Base-by-base conservation (phyloP, 2,329 filamentous ascomycete species). In the Fusarium hostae region DNA sequence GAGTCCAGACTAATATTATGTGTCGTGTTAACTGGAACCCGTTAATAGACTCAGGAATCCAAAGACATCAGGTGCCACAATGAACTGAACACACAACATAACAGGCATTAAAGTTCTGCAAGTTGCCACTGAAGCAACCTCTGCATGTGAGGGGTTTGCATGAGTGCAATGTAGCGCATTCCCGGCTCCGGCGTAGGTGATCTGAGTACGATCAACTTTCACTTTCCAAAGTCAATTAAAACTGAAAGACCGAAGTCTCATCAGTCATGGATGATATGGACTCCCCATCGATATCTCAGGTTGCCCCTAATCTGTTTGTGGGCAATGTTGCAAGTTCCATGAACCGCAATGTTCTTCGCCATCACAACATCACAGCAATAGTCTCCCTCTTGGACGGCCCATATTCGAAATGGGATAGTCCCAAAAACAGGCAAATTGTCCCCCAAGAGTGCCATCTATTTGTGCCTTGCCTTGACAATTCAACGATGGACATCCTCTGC, bases 321-420 rank as follows among this genome's bases (percentile, higher is more conserved):
- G 74, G 74, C 24, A 75, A 76, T 41, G 59, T 74, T 37, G 66
- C 73, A 16, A 74, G 74, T 59, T 76, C 72, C 15, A 44, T 76
- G 54, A 72, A 70, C 37, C 61, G 66, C 44, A 69, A 73, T 35
- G 55, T 73, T 22, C 66, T 76, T 20, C 60, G 63, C 13, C 63
- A 72, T 37, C 68, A 76, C 51, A 64, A 68, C 59, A 77, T 77
- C 60, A 75, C 70, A 10, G 70, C 75, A 26, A 66, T 77, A 37
- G 73, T 77, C 32, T 77, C 75, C 20, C 73, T 76, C 15, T 54
- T 73, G 11, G 72, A 77, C 26, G 60, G 57, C 28, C 54, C 61
- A 18, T 66, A 67, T 54, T 32, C 61, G 35, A 72, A 72, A 64
- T 76, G 70, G 72, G 65, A 59, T 52, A 62, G 50, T 15, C 59